Evolutionary conservation across 1,139 yeast genomes (phyloP).

Genomic region (Sugiyamaella neomexicana): DNA sequence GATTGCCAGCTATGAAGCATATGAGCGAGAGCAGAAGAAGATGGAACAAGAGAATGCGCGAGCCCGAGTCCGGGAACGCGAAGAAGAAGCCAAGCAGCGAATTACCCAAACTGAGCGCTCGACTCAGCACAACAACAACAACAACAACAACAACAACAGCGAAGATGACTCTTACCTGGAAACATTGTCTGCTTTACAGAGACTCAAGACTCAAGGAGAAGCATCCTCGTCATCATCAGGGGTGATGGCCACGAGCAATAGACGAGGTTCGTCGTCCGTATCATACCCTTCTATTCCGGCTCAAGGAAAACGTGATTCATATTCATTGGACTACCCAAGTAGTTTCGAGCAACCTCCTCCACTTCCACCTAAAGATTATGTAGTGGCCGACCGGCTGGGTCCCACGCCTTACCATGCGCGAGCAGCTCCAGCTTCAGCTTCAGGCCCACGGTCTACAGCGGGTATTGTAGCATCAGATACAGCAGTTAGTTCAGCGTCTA

Average conservation of each 20-base stretch:
- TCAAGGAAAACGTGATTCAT: not conserved
- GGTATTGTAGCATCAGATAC: too few species aligned
- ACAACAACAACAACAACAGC: too few species aligned
- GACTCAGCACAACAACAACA: too few species aligned
- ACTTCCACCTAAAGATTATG: constrained; percentile 28
- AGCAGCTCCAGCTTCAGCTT: not conserved
- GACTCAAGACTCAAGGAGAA: constrained; percentile 20
- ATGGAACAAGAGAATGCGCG: constrained; percentile 15
- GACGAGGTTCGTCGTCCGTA: not conserved
- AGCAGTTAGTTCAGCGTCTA: not conserved
- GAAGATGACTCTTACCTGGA: constrained; percentile 23
- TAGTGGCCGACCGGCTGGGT: constrained; percentile 8
- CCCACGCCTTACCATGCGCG: constrained; percentile 1
- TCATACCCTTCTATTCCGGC: constrained; percentile 21
- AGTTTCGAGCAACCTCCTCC: constrained; percentile 20
- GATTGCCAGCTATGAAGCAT: constrained; percentile 32
- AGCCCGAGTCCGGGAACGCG: constrained; percentile 12
- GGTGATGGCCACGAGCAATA: not conserved
- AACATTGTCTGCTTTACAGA: constrained; percentile 26
- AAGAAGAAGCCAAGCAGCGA: constrained; percentile 23
- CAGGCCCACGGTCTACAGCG: too few species aligned
- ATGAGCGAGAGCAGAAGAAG: constrained; percentile 14
- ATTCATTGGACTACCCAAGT: constrained; percentile 6
- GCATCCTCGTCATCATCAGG: not conserved
- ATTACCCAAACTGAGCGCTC: too few species aligned